Evolutionary conservation across 2,329 filamentous ascomycete genomes (phyloP), one percentile per base, ranked within the genome.

Genomic region (Calonectria multiphialidica): DNA sequence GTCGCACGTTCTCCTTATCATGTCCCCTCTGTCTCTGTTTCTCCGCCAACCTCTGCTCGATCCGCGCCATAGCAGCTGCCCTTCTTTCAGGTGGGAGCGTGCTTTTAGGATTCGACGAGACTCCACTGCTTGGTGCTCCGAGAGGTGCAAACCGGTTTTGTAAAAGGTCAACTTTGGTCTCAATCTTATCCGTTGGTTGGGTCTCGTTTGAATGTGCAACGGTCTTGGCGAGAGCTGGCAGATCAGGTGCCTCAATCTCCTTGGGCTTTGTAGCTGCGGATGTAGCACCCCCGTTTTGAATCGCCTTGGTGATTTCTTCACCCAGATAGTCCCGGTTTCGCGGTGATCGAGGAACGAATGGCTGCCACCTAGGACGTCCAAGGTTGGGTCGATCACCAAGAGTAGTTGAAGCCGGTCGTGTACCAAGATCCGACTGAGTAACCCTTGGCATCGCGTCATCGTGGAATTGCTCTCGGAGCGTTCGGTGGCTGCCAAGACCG

Each of bases 41-140:
- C 79, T 90, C 86, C n/a, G 86, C 85, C 78, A 86, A 87, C 77
- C 88, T 86, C 80, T 87, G 85, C 80, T 90, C 87, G 16, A 91
- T 86, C 9, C 89, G 83, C 49, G 89, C 90, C 64, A 90, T 83
- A 13, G 89, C 90, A 1, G 89, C 89, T 8, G 88, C 87, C 55
- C 85, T 84, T 40, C 90, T 84, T 63, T 89, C 87, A 4, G 88
- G 86, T 10, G 89, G 84, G 15, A 91, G 77, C 2, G 81, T 82
- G 25, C 85, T 84, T 70, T 85, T 86, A 5, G 86, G 84, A 6
- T 83, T 87, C 25, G 79, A 83, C 33, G 82, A 73, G 64, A 82
- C 79, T 33, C 81, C 25, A 73, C 63, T 8, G 85, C 82, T 23
- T 5, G 84, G 81, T 1, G 81, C 84, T 8, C 87, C 87, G 1